Evolutionary conservation across 257 asterid species (phyloP), one percentile per base, ranked within the genome.

Genomic region (Solanum chiquidenum): DNA sequence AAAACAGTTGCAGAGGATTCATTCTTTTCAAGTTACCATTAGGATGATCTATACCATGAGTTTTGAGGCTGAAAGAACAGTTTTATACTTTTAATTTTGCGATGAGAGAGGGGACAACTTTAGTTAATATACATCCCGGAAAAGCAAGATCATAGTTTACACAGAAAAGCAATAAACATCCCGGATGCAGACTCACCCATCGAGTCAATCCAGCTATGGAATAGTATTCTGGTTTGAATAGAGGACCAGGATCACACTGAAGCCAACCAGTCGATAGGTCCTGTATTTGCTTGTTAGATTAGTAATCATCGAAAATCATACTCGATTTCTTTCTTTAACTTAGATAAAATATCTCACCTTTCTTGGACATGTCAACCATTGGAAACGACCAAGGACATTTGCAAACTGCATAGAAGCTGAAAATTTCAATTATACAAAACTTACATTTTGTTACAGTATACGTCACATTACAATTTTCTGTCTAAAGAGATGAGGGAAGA

Each of bases 201-300:
- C 93, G 97, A 87, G 92, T 68, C 97, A 93, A 94, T 75, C 89
- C 92, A 27, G 98, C 94, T 73, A 97, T 74, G 66, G 94, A 7
- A 64, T 64, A 95, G 90, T 91, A 88, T 84, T 95, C 98, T 12
- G 98, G 98, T 91, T 92, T 95, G 82, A 92, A 96, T 89, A 97
- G 90, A 14, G 93, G 91, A 62, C 96, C 99, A 12, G 99, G 98
- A 92, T 97, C 99, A 88, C 99, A 97, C 10, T 93, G 91, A 90
- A 97, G 98, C 99, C 99, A 97, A 71, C 98, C 95, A 64, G 96
- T 94, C n/a, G 99, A 96, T 82, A 97, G 91, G 90, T 97, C 99
- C 99, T 96, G 90, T 84, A 83, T 73, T 55, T 52, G 33, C 89
- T 83, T 86, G 62, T 60, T 35, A 77, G 66, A 87, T 69, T 69